These are phyloP conservation scores for Orbilia quercus DNA, from an alignment of 2,329 filamentous ascomycete genomes.

Conservation along the genomic window DNA sequence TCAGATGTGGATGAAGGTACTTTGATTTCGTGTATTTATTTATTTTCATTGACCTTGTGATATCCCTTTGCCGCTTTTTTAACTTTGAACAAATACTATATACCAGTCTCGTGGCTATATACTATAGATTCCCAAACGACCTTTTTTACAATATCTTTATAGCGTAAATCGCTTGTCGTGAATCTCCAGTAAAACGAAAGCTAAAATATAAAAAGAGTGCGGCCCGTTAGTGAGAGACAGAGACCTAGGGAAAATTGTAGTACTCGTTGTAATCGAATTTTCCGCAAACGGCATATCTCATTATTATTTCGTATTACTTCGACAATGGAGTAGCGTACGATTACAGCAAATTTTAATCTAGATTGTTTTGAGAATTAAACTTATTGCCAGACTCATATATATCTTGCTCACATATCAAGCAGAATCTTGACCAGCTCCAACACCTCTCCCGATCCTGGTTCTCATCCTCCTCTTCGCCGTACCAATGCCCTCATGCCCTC, in stretches of 20 bases:
- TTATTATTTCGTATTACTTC: no score
- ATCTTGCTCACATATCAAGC: constrained; percentile 7
- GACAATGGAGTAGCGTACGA: no score
- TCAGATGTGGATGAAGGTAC: constrained; percentile 13
- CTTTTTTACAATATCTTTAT: not conserved
- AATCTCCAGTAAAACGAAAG: no score
- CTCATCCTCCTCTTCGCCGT: constrained; percentile 78
- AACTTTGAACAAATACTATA: not conserved
- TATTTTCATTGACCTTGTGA: constrained; percentile 14
- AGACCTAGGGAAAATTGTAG: no score
- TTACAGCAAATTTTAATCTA: no score
- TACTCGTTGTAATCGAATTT: no score
- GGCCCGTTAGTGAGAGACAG: no score
- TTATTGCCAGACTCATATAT: not conserved
- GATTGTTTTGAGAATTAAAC: no score
- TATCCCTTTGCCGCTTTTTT: constrained; percentile 23
- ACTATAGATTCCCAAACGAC: not conserved
- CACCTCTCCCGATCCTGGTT: constrained; percentile 49
- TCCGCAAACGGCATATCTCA: no score
- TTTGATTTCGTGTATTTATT: constrained; percentile 38
- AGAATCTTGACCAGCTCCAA: constrained; percentile 24
- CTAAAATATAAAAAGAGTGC: no score
- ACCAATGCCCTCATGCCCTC: constrained; percentile 80
- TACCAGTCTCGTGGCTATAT: no score
- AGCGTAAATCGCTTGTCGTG: no score